phyloP scores from a whole-genome alignment of 129 eudicot species.

The Ambrosia artemisiifolia region DNA sequence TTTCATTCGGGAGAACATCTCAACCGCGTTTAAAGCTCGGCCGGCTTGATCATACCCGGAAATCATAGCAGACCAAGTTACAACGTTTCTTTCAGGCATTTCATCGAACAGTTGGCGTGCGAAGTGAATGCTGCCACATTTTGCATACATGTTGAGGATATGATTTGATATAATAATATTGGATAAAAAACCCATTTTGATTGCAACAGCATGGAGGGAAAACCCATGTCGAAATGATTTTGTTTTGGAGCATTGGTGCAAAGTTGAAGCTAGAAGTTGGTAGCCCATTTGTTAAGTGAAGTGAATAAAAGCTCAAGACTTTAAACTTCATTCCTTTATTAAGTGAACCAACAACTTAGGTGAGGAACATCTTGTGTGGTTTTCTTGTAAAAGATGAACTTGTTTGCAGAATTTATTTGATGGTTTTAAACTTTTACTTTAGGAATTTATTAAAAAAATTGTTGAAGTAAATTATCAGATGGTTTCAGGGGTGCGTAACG shows the following conservation, averaged over 20 bases:
- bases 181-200: slow-evolving; percentile 43
- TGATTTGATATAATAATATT: slow-evolving; percentile 52
- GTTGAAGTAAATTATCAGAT: no score
- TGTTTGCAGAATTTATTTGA: not conserved
- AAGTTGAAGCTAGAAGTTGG: slow-evolving; percentile 43
- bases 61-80: slow-evolving; percentile 80
- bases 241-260: slow-evolving; percentile 53
- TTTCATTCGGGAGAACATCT: slow-evolving; percentile 41
- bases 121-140: slow-evolving; percentile 41
- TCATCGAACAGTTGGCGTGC: slow-evolving; percentile 61
- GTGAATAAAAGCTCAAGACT: not conserved
- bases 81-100: slow-evolving; percentile 63
- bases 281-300: slow-evolving; percentile 23
- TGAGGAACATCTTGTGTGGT: not conserved
- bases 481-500: no score
- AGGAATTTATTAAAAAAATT: no score
- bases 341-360: no score
- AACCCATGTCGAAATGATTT: slow-evolving; percentile 46
- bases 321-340: slow-evolving; percentile 1
- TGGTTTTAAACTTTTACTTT: no score
- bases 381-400: not conserved
- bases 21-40: slow-evolving; percentile 34
- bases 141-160: slow-evolving; percentile 61
- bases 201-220: slow-evolving; percentile 56
- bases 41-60: slow-evolving; percentile 68